A percentile compares a stretch with the other conserved stretches of the same genome.
Conservation (phyloP, 441 rosid genomes). For the Adansonia rubrostipa region DNA sequence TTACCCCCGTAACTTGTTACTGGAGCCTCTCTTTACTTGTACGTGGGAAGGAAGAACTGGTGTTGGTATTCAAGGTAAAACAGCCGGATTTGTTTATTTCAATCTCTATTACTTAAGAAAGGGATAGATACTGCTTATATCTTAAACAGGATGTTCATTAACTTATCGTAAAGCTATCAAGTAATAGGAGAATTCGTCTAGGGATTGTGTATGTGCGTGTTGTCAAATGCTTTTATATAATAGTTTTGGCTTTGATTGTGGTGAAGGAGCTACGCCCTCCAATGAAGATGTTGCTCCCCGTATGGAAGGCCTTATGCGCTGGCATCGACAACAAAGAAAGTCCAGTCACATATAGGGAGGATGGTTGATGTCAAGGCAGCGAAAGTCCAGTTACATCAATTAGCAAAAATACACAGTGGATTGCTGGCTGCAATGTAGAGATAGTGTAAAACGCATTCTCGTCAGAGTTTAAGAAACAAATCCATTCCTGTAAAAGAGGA, state of each 20-base stretch:
- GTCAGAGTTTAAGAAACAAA: not conserved
- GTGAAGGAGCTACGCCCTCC: constrained; percentile 77
- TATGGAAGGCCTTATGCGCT: constrained; percentile 81
- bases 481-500: constrained; percentile 12
- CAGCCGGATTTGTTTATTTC: not conserved
- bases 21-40: constrained; percentile 79
- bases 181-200: not conserved
- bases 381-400: not conserved
- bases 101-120: not conserved
- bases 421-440: constrained; percentile 3
- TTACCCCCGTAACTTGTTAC: constrained; percentile 80
- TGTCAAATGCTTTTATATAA: not conserved
- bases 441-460: not conserved
- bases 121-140: not conserved
- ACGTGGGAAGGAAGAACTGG: constrained; percentile 66
- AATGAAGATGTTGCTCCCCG: constrained; percentile 76
- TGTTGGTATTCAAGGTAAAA: constrained; percentile 72
- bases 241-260: not conserved
- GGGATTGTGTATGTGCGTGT: constrained; percentile 1
- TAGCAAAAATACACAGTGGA: constrained; percentile 2
- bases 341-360: constrained; percentile 28
- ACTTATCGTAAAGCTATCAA: not conserved
- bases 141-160: not conserved
- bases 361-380: constrained; percentile 18
- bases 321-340: constrained; percentile 47